Evolutionary conservation across 257 asterid species (phyloP).

Genomic region (Leptodermis oblonga): DNA sequence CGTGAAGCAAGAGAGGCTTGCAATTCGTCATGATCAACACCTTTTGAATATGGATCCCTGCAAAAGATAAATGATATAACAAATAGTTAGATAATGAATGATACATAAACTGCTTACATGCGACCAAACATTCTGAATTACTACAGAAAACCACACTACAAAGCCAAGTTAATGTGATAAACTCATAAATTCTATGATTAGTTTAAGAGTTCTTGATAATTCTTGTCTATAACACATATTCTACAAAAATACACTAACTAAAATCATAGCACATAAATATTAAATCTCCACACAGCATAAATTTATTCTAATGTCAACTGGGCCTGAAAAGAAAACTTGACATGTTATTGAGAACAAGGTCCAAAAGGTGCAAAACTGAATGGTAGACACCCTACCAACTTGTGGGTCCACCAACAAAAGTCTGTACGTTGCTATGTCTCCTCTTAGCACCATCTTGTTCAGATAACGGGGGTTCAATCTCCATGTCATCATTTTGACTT

Average conservation of each 20-base stretch:
- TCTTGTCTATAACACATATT: not conserved
- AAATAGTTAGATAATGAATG: not conserved
- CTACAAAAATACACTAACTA: not conserved
- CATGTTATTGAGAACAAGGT: not conserved
- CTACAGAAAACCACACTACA: not conserved
- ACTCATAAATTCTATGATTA: not conserved
- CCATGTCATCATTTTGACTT: conserved; percentile 42
- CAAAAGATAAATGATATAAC: conserved; percentile 15
- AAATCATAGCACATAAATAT: not conserved
- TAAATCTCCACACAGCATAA: not conserved
- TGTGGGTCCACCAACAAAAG: conserved; percentile 60
- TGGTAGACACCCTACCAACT: conserved; percentile 47
- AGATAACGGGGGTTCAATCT: conserved; percentile 38
- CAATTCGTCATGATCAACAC: conserved; percentile 54
- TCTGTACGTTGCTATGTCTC: conserved; percentile 33
- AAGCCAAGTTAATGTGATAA: not conserved
- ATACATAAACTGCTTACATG: not conserved
- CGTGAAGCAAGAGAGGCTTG: conserved; percentile 66
- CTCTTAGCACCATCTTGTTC: conserved; percentile 38
- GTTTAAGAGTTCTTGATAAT: not conserved
- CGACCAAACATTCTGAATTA: not conserved
- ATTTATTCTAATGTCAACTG: not conserved
- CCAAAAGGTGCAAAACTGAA: not conserved
- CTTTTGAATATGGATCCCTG: conserved; percentile 80
- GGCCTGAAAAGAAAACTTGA: not conserved